Evolutionary conservation across 2,329 filamentous ascomycete genomes (phyloP).

Genomic region (Trichoderma harzianum): DNA sequence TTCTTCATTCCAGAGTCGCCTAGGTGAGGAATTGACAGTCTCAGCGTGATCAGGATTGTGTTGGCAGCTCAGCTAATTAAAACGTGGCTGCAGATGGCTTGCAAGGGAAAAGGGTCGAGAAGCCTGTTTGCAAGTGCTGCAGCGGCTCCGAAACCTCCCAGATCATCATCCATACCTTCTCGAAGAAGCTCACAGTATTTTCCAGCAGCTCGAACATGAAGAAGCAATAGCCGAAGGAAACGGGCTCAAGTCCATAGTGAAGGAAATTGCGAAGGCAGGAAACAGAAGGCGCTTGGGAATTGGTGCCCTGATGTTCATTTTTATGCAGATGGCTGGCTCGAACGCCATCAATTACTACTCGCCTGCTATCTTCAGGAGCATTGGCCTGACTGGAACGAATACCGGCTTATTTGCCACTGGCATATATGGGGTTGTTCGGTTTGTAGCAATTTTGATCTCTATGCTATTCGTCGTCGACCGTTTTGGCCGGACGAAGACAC

Average conservation of each 20-base stretch:
- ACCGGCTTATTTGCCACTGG: background rate
- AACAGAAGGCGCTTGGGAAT: background rate
- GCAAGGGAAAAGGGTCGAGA: too few relatives aligned
- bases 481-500: background rate
- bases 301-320: background rate
- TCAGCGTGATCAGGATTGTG: too few relatives aligned
- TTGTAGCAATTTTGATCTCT: background rate
- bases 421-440: background rate
- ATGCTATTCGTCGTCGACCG: background rate
- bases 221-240: background rate
- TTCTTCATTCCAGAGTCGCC: background rate
- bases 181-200: background rate
- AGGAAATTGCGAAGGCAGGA: background rate
- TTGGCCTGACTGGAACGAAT: background rate
- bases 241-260: background rate
- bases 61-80: too few relatives aligned
- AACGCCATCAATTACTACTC: background rate
- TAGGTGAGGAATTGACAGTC: background rate
- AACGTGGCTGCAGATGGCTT: too few relatives aligned
- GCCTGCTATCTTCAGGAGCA: background rate
- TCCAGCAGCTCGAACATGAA: background rate
- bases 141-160: too few relatives aligned
- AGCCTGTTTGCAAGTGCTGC: too few relatives aligned
- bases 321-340: background rate
- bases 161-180: background rate